These are phyloP conservation scores for Globisporangium heterothallicum DNA, from an alignment of 352 stramenopile genomes.

Conservation along the genomic window DNA sequence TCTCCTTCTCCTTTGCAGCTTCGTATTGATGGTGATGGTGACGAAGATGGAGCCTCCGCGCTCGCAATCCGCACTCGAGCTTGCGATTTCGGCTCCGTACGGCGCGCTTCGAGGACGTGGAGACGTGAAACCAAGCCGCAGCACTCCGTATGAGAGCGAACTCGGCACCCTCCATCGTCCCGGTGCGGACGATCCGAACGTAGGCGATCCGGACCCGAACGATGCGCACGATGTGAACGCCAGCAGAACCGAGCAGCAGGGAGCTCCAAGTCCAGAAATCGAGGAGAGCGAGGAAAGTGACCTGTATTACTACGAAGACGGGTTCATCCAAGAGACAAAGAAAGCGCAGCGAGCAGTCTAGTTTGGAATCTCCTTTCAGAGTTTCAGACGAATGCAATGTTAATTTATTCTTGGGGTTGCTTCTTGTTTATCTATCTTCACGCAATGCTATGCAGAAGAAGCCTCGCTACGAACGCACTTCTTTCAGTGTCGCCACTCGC, in stretches of 20 bases:
- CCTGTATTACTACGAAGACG: too few relatives aligned
- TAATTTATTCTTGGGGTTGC: constrained; percentile 1
- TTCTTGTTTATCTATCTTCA: background rate
- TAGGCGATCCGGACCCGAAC: constrained; percentile 9
- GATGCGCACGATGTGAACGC: background rate
- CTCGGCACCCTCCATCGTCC: background rate
- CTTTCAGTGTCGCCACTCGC: constrained; percentile 51
- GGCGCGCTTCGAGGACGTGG: constrained; percentile 11
- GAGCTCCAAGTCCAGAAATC: too few relatives aligned
- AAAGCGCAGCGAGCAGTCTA: too few relatives aligned
- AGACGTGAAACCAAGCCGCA: constrained; percentile 8
- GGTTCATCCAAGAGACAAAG: too few relatives aligned
- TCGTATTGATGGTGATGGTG: background rate
- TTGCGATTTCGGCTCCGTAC: constrained; percentile 11
- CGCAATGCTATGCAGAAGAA: background rate
- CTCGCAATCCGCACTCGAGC: constrained; percentile 6
- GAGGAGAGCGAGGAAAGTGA: too few relatives aligned
- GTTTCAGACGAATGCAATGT: too few relatives aligned
- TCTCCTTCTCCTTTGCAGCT: constrained; percentile 5
- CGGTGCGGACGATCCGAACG: background rate
- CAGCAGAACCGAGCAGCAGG: too few relatives aligned
- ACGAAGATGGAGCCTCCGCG: constrained; percentile 4
- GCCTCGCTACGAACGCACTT: constrained; percentile 31
- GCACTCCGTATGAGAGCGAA: background rate
- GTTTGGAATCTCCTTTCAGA: too few relatives aligned